Evolutionary conservation across 345 rosid genomes (phyloP), one percentile per base, ranked within the genome.

Genomic region (Jatropha curcas): DNA sequence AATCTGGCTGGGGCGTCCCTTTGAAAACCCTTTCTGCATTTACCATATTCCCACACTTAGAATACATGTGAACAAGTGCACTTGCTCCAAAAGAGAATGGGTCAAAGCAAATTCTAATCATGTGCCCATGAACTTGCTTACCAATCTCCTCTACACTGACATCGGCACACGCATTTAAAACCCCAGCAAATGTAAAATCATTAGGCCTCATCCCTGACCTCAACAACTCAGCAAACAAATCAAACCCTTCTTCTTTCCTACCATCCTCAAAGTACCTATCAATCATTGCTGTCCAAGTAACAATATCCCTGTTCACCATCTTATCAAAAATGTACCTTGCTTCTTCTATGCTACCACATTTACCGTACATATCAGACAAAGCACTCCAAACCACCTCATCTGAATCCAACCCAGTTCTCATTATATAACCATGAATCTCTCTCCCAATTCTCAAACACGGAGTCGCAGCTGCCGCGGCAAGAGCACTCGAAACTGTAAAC

Each of bases 301-400:
- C 91, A 62, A 90, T 81, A 82, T 94, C 98, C 86, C 82, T 92
- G 20, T 83, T 74, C 17, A 65, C 33, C 72, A 92, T 88, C 80
- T 60, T 88, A 72, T 94, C 86, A 65, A 92, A 94, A 45, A 90
- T 87, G 68, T 50, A 71, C 80, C 92, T 83, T 8, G 97, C 97
- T 81, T 89, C 93, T 48, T 83, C 82, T 43, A 92, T 55, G 81
- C 86, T 88, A 4, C 98, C 97, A 71, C 96, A 94, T 87, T 92
- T 92, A 0, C 94, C 97, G 73, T 92, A 92, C 93, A 90, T 84
- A 76, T 92, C 96, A 67, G 87, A 84, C 75, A 92, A 84, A 45
- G 93, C 89, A 81, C 96, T 90, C 97, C 97, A 92, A 16, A 94
- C 88, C 60, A 90, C 96, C 78, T 90, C 92, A 79, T 94, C 97